A percentile compares a stretch with the other conserved stretches of the same genome.
These are phyloP conservation scores for Ogataea ganodermae DNA, from an alignment of 805 yeast genomes.

Conservation along the genomic window DNA sequence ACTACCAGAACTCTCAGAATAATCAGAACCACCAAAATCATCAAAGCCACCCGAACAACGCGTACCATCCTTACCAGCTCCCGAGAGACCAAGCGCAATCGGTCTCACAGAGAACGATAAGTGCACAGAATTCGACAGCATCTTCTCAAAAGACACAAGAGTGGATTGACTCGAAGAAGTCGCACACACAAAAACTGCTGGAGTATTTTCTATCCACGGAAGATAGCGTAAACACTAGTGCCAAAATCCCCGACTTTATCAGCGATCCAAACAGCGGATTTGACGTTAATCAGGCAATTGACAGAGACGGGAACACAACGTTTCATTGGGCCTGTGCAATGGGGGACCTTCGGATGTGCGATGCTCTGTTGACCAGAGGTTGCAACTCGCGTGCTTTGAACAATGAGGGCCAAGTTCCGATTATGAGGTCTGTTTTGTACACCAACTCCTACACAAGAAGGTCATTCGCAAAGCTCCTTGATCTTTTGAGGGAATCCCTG, in stretches of 20 bases:
- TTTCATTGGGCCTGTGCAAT: slow-evolving; percentile 98
- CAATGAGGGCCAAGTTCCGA: slow-evolving; percentile 80
- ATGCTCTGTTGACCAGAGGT: slow-evolving; percentile 71
- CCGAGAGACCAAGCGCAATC: slow-evolving; percentile 11
- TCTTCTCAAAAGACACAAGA: slow-evolving; percentile 15
- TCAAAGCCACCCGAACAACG: slow-evolving; percentile 2
- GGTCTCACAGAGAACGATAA: slow-evolving; percentile 8
- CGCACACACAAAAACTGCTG: slow-evolving; percentile 47
- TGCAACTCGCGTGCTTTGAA: slow-evolving; percentile 65
- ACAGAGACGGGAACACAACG: slow-evolving; percentile 92
- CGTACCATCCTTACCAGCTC: slow-evolving; percentile 2
- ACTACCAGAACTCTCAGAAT: no score
- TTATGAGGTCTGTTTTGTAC: slow-evolving; percentile 81
- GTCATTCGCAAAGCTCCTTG: slow-evolving; percentile 77
- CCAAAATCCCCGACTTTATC: slow-evolving; percentile 61
- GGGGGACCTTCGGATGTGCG: slow-evolving; percentile 80
- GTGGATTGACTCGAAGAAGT: slow-evolving; percentile 36
- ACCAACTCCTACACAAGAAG: slow-evolving; percentile 84
- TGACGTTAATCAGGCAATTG: slow-evolving; percentile 77
- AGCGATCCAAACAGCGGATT: slow-evolving; percentile 64
- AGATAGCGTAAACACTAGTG: slow-evolving; percentile 40
- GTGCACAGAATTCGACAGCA: background rate
- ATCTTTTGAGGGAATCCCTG: slow-evolving; percentile 73
- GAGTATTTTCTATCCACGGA: slow-evolving; percentile 60
- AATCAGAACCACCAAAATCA: slow-evolving; percentile 7